Base-by-base conservation (phyloP, 371 early-diverging fungal species). In the Rhizomucor pusillus region DNA sequence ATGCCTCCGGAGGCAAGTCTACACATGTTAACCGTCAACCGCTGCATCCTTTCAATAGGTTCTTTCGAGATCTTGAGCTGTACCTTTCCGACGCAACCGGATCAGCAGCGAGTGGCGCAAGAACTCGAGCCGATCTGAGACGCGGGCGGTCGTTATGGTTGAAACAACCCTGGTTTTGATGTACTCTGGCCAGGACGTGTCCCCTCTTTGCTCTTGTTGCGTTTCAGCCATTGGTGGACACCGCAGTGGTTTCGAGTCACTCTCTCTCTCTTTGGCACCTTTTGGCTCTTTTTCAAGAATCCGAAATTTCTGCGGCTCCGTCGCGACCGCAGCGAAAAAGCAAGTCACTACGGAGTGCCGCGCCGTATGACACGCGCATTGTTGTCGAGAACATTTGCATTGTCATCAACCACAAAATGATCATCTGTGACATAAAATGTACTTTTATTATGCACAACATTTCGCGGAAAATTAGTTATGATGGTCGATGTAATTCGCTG, bases 1-100 rank as follows among this genome's bases (percentile, higher is more conserved):
- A 65, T 29, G 66, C 56, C 64, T 84, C 80, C 10, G 73, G 69
- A 22, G 84, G 80, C 46, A 84, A 58, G 68, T 81, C 87, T 86
- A 63, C 19, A 52, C 10, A n/a, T 34, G 18, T 24, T 40, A 50
- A 35, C 47, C 19, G 18, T 25, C 11, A 2, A 22, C 0, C 39
- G 34, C 13, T 11, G 14, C 10, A 41, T 35, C 20, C 13, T 24
- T 34, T 25, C 1, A 12, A 20, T 14, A 19, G 25, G 29, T 41
- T 1, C 24, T 29, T 29, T 29, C 29, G 29, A 29, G 29, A 29
- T 29, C 29, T 29, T 29, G 29, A 29, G 14, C n/a, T 16, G 39
- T 55, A 84, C 84, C 84, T 73, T 81, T 80, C 65, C 84, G 68
- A 47, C 78, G 75, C 57, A 84, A 60, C 48, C 81, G 79, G 60